phyloP scores from a whole-genome alignment of 495 filamentous ascomycete species.

The Chaetomium fimeti region DNA sequence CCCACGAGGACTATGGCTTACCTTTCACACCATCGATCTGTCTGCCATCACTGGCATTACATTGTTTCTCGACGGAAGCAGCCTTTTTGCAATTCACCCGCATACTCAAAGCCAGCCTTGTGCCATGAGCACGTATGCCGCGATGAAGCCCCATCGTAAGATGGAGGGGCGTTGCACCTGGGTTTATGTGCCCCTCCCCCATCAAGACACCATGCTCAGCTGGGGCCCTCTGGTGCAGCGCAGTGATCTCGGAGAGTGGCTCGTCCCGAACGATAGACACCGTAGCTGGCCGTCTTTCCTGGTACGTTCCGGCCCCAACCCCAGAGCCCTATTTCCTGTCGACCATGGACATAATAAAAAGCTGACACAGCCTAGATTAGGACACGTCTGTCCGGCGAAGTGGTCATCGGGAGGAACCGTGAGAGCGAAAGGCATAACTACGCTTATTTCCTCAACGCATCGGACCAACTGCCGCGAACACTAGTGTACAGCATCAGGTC shows the following conservation, averaged over 20 bases:
- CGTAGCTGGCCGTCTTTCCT: background rate
- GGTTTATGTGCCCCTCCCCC: slow-evolving; percentile 4
- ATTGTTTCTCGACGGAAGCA: background rate
- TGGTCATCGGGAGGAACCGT: background rate
- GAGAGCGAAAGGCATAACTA: background rate
- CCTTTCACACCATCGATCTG: slow-evolving; percentile 2
- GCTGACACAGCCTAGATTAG: background rate
- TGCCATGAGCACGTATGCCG: background rate
- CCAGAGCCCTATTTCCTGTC: background rate
- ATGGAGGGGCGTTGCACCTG: background rate
- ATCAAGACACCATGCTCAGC: background rate
- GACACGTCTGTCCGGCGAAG: slow-evolving; percentile 3
- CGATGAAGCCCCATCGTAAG: too few species aligned
- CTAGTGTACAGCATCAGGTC: background rate
- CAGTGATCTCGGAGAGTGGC: background rate
- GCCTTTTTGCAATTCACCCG: background rate
- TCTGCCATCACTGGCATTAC: background rate
- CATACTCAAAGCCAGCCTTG: background rate
- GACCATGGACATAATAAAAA: background rate
- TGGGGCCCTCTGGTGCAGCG: background rate
- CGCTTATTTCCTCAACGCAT: background rate
- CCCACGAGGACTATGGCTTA: background rate
- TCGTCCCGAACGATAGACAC: background rate
- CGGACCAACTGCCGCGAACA: background rate
- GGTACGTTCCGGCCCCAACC: background rate